These are phyloP conservation scores for Strigomonas culicis DNA, from an alignment of 208 protist species.

Conservation along the genomic window DNA sequence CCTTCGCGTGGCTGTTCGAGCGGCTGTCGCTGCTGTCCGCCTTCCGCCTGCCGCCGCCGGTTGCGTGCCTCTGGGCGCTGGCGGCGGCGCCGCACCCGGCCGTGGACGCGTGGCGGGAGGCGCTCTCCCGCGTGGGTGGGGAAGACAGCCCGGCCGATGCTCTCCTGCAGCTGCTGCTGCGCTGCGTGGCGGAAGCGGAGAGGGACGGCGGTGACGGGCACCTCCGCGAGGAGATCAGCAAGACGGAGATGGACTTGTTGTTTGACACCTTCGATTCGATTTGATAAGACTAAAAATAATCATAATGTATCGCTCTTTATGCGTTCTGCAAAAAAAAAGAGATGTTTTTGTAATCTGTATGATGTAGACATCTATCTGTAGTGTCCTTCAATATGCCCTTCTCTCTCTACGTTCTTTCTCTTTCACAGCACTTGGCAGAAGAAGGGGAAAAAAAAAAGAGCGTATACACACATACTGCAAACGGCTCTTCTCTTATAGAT, in stretches of 20 bases:
- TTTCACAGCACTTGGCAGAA: not conserved
- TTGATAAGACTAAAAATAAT: too few species aligned
- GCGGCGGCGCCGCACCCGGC: slow-evolving; percentile 1
- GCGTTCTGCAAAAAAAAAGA: not conserved
- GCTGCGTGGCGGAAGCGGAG: not conserved
- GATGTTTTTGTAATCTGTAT: not conserved
- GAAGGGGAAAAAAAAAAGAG: slow-evolving; percentile 8
- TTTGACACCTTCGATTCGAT: too few species aligned
- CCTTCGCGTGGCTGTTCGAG: not conserved
- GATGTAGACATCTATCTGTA: not conserved
- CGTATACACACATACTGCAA: not conserved
- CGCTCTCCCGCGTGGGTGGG: not conserved
- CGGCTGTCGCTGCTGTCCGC: slow-evolving; percentile 43
- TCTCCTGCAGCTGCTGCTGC: not conserved
- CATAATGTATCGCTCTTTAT: too few species aligned
- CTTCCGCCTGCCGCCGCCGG: slow-evolving; percentile 56
- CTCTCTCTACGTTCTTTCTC: not conserved
- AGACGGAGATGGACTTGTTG: too few species aligned
- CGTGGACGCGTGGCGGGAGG: not conserved
- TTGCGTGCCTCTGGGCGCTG: slow-evolving; percentile 25
- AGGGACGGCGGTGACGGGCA: too few species aligned
- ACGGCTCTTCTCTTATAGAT: slow-evolving; percentile 2
- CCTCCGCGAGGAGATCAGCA: too few species aligned
- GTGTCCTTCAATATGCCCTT: not conserved
- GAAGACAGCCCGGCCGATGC: too few species aligned